Base-by-base conservation (phyloP, 495 filamentous ascomycete genomes). In the Immersiella caudata region DNA sequence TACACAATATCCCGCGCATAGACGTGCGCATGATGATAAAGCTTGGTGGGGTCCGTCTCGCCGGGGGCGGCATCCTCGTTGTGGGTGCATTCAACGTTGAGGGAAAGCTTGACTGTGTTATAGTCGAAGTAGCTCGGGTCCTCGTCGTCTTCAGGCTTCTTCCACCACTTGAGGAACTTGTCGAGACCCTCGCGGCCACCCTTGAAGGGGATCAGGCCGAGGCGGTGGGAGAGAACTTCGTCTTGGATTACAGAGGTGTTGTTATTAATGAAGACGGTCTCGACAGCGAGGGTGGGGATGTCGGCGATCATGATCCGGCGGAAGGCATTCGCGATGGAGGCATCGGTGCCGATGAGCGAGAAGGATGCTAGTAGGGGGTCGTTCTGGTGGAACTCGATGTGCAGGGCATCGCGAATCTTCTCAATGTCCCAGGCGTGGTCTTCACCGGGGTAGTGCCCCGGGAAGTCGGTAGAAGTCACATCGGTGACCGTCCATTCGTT, bases 171-270 rank as follows among this genome's bases (percentile, higher is more conserved):
- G 81, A 98, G 64, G 67, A 76, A 89, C 78, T 89, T 89, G 60
- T 86, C 84, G 60, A 98, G 82, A 14, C 91, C 93, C 27, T 88
- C 84, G 66, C 87, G 86, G 60, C 86, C 85, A 68, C 91, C 95
- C 36, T 87, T 90, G 63, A 99, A 87, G 8, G 96, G 96, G 61
- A 99, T 89, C 49, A 98, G 86, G 52, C 96, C 96, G 24, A 99
- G 83, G 21, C 96, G 87, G 72, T 92, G 89, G 1, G 93, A 87
- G 49, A 99, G 89, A 0, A 99, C 93, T 79, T 99, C 96, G 77
- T 99, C 96, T 76, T 97, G 93, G 73, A 99, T 94, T 22, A 99
- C 90, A 12, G 91, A 95, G 64, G 94, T 98, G 82, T 99, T 99
- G 82, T 96, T 93, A 73, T 90, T 81, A 56, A 98, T 86, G 81